phyloP scores from a whole-genome alignment of 345 rosid genomes.

The Citrus maxima region DNA sequence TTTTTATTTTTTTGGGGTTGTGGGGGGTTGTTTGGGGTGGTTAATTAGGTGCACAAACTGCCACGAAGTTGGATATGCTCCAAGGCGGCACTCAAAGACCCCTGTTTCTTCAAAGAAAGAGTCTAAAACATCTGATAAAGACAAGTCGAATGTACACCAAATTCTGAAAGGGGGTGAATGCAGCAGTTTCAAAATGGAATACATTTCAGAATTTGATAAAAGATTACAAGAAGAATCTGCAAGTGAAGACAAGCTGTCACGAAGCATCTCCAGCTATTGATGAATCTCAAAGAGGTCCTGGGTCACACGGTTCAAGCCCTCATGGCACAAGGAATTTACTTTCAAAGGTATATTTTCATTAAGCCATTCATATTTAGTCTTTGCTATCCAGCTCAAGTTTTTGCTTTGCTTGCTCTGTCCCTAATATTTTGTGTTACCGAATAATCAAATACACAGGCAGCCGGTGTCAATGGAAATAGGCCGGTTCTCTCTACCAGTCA shows the following conservation, averaged over 20 bases:
- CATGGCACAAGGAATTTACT: not conserved
- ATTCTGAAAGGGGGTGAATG: slow-evolving; percentile 15
- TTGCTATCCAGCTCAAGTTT: not conserved
- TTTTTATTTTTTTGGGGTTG: not conserved
- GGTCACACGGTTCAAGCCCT: not conserved
- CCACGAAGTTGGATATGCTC: slow-evolving; percentile 66
- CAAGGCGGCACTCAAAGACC: slow-evolving; percentile 27
- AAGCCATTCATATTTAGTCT: not conserved
- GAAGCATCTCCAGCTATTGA: not conserved
- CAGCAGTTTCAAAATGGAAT: not conserved
- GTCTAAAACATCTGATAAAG: slow-evolving; percentile 5
- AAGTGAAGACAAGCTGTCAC: slow-evolving; percentile 11
- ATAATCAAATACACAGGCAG: not conserved
- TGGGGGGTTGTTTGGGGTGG: not conserved
- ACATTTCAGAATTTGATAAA: not conserved
- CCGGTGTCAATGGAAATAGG: not conserved
- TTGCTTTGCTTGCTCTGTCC: not conserved
- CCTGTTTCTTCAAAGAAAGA: not conserved
- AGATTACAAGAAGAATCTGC: slow-evolving; percentile 1
- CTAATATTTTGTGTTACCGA: not conserved
- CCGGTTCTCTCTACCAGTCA: not conserved
- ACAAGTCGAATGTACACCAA: slow-evolving; percentile 1
- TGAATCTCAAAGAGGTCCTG: not conserved
- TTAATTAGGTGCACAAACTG: slow-evolving; percentile 46
- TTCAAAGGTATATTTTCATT: slow-evolving; percentile 22